These are phyloP conservation scores for Leishmania turanica DNA, from an alignment of 208 protist genomes.

Conservation along the genomic window DNA sequence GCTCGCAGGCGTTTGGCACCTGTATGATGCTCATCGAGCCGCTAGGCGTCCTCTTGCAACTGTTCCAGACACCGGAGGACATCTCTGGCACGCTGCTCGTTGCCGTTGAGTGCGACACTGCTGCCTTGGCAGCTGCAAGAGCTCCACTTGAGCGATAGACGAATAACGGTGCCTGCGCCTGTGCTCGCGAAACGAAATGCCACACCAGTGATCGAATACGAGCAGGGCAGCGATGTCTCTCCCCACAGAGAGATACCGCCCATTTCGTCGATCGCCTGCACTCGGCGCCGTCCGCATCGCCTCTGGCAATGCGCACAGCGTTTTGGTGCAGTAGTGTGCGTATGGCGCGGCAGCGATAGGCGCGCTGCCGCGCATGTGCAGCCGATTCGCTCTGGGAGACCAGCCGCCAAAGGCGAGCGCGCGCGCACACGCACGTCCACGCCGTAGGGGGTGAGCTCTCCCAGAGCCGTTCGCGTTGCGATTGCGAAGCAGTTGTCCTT, in stretches of 20 bases:
- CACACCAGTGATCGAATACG: neutral
- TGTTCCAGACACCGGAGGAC: conserved; percentile 13
- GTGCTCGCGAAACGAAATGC: too few relatives aligned
- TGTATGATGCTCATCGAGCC: conserved; percentile 12
- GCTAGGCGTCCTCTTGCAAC: conserved; percentile 14
- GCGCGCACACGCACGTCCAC: neutral
- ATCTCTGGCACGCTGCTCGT: conserved; percentile 20
- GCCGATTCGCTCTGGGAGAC: neutral
- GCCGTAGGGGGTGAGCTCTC: neutral
- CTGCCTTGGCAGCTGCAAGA: conserved; percentile 21
- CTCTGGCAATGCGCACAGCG: neutral
- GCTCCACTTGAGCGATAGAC: conserved; percentile 19
- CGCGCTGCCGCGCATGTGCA: neutral
- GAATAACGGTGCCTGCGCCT: conserved; percentile 5
- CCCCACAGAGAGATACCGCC: neutral
- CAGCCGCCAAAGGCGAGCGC: neutral
- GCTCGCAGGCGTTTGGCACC: conserved; percentile 20
- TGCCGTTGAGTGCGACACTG: conserved; percentile 20
- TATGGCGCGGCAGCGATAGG: neutral
- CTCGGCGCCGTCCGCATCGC: neutral
- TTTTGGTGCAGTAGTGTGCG: neutral
- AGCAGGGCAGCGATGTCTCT: neutral
- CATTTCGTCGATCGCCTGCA: neutral
- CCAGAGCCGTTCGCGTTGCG: neutral
- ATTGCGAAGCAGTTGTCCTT: neutral